Evolutionary conservation across 306 rosid genomes (phyloP), one percentile per base, ranked within the genome.

Genomic region (Oemleria cerasiformis): DNA sequence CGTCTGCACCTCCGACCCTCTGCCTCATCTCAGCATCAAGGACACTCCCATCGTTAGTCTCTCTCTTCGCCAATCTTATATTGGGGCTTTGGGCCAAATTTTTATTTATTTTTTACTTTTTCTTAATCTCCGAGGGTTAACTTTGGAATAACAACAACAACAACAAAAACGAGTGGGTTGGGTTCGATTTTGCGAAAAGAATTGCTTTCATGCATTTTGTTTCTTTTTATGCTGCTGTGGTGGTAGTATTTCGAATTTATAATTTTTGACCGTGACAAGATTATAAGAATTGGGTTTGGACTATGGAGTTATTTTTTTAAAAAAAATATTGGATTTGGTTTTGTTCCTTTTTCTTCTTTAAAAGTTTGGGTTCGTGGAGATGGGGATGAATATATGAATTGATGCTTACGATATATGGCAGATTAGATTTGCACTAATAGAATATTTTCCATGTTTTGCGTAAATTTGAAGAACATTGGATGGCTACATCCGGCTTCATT

Each of bases 11-110:
- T 64, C 84, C 43, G 96, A 91, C 73, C 97, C 99, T 10, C 60
- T 91, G 59, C 99, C 97, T 69, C 97, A 89, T 59, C 92, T 95
- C 60, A 88, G 96, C 80, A 88, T 95, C 77, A 95, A 95, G 70
- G 90, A 92, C 68, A 95, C 97, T 48, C 97, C 97, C 83, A 91
- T 95, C 60, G 99, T 95, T 14, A 86, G 92, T 67, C 69, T 70
- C 77, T 50, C 56, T 19, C 73, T 50, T 63, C 63, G 73, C 25
- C 54, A 14, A 64, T 49, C 47, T 23, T 17, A 14, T 39, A n/a
- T 39, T 19, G 1, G 17, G 7, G 25, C 40, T 63, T 62, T n/a
- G 62, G 57, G 25, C 12, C 13, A 10, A 1, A 5, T 30, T 14
- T 58, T 30, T 30, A 30, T 1, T 1, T 30, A 30, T 1, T 21